Evolutionary conservation across 2,329 filamentous ascomycete species (phyloP), one percentile per base, ranked within the genome.

Genomic region (Macrophomina phaseolina): DNA sequence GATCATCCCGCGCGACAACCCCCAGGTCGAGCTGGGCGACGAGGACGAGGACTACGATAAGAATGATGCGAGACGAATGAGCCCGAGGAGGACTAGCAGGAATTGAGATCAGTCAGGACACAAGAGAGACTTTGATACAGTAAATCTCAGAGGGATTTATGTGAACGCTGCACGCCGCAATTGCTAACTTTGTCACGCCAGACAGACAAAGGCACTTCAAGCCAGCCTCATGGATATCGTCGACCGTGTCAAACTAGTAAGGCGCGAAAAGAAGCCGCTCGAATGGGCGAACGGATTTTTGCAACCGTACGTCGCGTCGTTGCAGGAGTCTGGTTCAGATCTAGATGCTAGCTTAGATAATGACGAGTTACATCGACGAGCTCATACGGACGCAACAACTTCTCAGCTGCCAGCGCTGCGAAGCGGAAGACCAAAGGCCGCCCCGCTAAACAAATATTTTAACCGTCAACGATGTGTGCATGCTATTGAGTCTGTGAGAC

Each of bases 231-330:
- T 96, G 69, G 92, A 91, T 69, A 91, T 98, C 52, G 93, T 97
- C 71, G 92, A 97, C 79, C 91, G 93, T 61, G 96, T 98, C 77
- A 94, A 99, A 76, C 91, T 92, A 36, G 94, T 98, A 70, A 92
- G 93, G 79, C 90, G 91, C 72, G 94, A 98, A 76, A 94, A 98
- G 76, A 93, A 97, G 81, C 97, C 97, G 80, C 88, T 99, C 65
- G 94, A 98, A 79, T 95, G 87, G 79, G 94, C 97, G 79, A 99
- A 99, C 85, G 94, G 93, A 75, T 97, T 98, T 76, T 82, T 99
- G 58, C 94, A 98, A 79, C 84, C 82, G 82, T 84, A 74, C 65
- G 82, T 80, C 64, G n/a, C 16, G 23, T 52, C 65, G 23, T 32
- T 3, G 9, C 3, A 23, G 14, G 42, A 42, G 42, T 6, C 73